A percentile compares a stretch with the other conserved stretches of the same genome.
phyloP scores from a whole-genome alignment of 441 rosid species.

The Eruca vesicaria region DNA sequence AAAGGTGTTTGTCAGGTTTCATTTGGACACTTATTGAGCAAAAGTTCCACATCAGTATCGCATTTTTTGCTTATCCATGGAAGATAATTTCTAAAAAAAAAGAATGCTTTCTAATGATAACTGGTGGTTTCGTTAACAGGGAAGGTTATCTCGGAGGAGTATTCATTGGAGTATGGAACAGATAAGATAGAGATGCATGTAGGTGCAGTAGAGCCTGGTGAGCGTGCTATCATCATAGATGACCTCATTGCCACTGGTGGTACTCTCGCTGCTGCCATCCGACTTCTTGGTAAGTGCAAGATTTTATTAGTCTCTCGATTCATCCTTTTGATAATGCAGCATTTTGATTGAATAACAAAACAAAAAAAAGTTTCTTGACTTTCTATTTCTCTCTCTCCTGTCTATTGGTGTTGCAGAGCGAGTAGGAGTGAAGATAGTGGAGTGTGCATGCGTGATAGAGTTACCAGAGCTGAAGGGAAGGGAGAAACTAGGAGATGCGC shows the following conservation, averaged over 20 bases:
- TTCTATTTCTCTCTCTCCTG: neutral
- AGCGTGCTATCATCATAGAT: conserved; percentile 77
- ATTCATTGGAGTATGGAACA: conserved; percentile 90
- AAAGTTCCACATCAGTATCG: too few species aligned
- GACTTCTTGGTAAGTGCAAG: conserved; percentile 67
- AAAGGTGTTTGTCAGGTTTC: too few species aligned
- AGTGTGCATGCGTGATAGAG: conserved; percentile 91
- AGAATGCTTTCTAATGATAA: neutral
- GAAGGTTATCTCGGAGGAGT: conserved; percentile 84
- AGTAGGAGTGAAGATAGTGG: conserved; percentile 75
- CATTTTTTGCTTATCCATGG: too few species aligned
- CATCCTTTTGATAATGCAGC: too few species aligned
- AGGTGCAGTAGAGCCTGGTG: conserved; percentile 89
- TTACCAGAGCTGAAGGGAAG: conserved; percentile 81
- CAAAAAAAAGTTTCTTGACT: neutral
- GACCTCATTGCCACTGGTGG: conserved; percentile 98
- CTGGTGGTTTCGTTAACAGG: conserved; percentile 42
- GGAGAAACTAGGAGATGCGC: conserved; percentile 69
- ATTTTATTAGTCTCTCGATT: neutral
- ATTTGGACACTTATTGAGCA: too few species aligned
- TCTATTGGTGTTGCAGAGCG: conserved; percentile 56
- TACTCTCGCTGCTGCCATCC: conserved; percentile 85
- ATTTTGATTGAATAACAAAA: neutral
- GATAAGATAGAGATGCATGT: conserved; percentile 95
- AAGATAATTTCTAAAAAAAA: too few species aligned